These are phyloP conservation scores for Ogataea sp. DNA, from an alignment of 805 yeast genomes.

Conservation along the genomic window DNA sequence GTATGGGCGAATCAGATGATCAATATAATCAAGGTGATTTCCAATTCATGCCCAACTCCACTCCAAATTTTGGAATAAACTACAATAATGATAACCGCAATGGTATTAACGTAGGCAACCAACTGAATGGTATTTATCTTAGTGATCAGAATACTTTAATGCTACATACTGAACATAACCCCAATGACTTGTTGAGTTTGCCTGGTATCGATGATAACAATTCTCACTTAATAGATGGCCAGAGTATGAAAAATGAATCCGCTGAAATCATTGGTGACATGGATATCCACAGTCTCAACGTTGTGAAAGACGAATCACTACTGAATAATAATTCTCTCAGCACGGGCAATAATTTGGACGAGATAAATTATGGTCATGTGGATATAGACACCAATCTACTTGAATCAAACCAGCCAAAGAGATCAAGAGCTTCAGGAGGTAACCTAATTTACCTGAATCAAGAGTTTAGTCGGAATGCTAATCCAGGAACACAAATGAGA, in stretches of 20 bases:
- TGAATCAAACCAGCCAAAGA: constrained; percentile 19
- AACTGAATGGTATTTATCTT: not conserved
- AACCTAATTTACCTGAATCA: constrained; percentile 58
- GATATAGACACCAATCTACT: too few relatives aligned
- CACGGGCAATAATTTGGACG: too few relatives aligned
- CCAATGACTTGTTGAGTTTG: not conserved
- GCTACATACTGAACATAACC: not conserved
- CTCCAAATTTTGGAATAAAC: not conserved
- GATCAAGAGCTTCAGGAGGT: constrained; percentile 48
- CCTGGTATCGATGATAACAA: not conserved
- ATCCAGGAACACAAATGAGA: constrained; percentile 67
- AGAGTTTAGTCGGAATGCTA: constrained; percentile 66
- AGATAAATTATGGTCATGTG: too few relatives aligned
- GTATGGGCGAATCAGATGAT: not conserved
- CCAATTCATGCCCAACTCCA: not conserved
- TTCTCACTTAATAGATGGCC: too few relatives aligned
- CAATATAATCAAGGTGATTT: not conserved
- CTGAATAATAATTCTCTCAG: too few relatives aligned
- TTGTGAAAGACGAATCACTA: too few relatives aligned
- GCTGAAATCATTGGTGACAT: constrained; percentile 1
- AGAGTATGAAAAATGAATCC: too few relatives aligned
- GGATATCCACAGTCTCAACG: too few relatives aligned
- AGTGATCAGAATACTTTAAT: not conserved
- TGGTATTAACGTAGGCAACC: not conserved
- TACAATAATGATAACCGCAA: not conserved